Conservation (phyloP, 805 yeast genomes). For the Helenozyma baotianmanensis region DNA sequence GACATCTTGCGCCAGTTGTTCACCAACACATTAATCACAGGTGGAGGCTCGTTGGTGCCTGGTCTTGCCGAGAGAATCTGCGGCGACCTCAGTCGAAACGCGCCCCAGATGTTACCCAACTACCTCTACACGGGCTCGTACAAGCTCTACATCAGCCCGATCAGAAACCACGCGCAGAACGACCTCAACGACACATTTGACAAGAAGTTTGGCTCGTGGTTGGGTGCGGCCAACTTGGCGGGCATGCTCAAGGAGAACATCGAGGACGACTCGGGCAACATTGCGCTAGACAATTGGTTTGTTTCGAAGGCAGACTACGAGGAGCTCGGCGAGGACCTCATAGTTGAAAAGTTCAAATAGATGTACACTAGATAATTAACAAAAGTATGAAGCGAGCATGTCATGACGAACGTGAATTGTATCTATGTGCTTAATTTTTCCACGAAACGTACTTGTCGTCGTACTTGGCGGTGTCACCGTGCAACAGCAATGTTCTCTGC, state of each 20-base stretch:
- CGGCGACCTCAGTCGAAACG: constrained; percentile 48
- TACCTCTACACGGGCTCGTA: constrained; percentile 29
- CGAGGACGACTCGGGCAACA: constrained; percentile 22
- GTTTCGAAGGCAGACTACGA: constrained; percentile 60
- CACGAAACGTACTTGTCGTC: constrained; percentile 41
- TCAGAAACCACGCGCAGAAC: constrained; percentile 22
- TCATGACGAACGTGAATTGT: no score
- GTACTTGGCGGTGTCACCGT: constrained; percentile 40
- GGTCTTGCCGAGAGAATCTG: constrained; percentile 54
- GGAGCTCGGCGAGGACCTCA: constrained; percentile 52
- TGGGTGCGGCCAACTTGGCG: constrained; percentile 69
- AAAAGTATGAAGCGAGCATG: no score
- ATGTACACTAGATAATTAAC: no score
- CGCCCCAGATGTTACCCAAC: constrained; percentile 43
- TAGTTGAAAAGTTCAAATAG: constrained; percentile 42
- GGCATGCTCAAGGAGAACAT: constrained; percentile 49
- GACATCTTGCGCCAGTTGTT: constrained; percentile 36
- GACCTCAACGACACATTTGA: constrained; percentile 41
- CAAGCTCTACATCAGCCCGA: constrained; percentile 17
- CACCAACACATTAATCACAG: constrained; percentile 51
- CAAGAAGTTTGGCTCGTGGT: constrained; percentile 58
- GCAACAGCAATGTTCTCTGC: constrained; percentile 53
- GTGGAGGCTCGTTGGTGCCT: constrained; percentile 52
- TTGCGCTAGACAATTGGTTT: constrained; percentile 48
- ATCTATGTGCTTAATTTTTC: constrained; percentile 22